phyloP scores from a whole-genome alignment of 169 alveolate species.

The Plasmodium knowlesi region DNA sequence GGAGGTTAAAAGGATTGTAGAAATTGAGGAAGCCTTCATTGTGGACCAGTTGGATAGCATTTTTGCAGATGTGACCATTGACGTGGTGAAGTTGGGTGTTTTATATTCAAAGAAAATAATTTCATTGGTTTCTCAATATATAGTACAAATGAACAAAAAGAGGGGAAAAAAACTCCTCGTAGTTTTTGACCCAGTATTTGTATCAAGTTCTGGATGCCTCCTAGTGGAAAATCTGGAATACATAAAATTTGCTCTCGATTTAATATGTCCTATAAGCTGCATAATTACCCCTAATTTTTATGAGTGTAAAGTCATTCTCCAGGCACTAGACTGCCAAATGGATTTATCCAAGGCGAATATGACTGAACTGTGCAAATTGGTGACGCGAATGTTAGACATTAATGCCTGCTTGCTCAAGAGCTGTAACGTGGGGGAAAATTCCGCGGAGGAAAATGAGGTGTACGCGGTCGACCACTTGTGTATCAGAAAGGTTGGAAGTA shows the following conservation, averaged over 20 bases:
- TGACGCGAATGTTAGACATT: constrained; percentile 9
- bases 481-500: constrained; percentile 2
- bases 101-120: constrained; percentile 43
- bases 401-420: constrained; percentile 51
- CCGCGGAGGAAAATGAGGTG: constrained; percentile 7
- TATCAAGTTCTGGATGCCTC: constrained; percentile 39
- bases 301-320: constrained; percentile 34
- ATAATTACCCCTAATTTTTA: constrained; percentile 50
- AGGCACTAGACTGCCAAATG: constrained; percentile 11
- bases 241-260: constrained; percentile 26
- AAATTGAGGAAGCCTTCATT: constrained; percentile 33
- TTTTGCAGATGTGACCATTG: constrained; percentile 25
- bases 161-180: constrained; percentile 36
- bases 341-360: background rate
- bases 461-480: constrained; percentile 60
- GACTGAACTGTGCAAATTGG: constrained; percentile 8
- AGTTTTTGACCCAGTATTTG: constrained; percentile 64
- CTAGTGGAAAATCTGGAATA: constrained; percentile 39
- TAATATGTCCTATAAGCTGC: constrained; percentile 40
- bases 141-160: constrained; percentile 29
- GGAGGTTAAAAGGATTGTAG: constrained; percentile 49
- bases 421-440: constrained; percentile 7
- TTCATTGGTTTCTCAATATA: constrained; percentile 21
- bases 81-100: constrained; percentile 56
- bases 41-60: constrained; percentile 43